phyloP scores from a whole-genome alignment of 805 yeast genomes.

The Saturnispora saitoi region DNA sequence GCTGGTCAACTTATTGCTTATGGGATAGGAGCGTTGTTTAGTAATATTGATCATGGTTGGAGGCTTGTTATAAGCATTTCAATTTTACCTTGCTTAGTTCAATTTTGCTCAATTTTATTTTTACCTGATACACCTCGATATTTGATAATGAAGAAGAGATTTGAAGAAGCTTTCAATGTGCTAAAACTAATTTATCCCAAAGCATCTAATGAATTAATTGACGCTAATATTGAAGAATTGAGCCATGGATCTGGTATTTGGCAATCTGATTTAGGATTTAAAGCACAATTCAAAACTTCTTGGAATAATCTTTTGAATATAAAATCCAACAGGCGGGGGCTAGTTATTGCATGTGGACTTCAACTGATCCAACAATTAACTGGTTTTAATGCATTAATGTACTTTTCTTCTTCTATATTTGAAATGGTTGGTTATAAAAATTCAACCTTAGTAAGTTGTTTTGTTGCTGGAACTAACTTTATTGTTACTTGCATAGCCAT shows the following conservation, averaged over 20 bases:
- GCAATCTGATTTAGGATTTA: slow-evolving; percentile 27
- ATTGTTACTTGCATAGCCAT: slow-evolving; percentile 80
- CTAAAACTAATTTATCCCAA: slow-evolving; percentile 52
- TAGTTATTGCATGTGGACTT: slow-evolving; percentile 81
- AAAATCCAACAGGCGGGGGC: slow-evolving; percentile 80
- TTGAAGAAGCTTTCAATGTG: slow-evolving; percentile 59
- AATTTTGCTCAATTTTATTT: slow-evolving; percentile 66
- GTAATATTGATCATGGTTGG: slow-evolving; percentile 77
- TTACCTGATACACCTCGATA: slow-evolving; percentile 95
- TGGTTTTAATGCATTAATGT: slow-evolving; percentile 94
- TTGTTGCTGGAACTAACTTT: slow-evolving; percentile 91
- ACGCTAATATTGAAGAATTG: slow-evolving; percentile 61
- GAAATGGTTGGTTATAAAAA: slow-evolving; percentile 81
- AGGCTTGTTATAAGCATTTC: slow-evolving; percentile 84
- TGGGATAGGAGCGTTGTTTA: slow-evolving; percentile 83
- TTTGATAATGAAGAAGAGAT: slow-evolving; percentile 61
- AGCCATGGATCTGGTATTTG: slow-evolving; percentile 31
- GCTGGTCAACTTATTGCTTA: slow-evolving; percentile 94
- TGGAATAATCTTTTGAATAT: slow-evolving; percentile 52
- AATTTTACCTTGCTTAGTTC: slow-evolving; percentile 76
- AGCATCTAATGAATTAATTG: slow-evolving; percentile 55
- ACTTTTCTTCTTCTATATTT: slow-evolving; percentile 87
- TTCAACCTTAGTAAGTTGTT: slow-evolving; percentile 90
- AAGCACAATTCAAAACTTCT: slow-evolving; percentile 48
- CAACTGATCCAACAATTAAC: slow-evolving; percentile 96